Base-by-base conservation (phyloP, 1,284 basidiomycete genomes). In the Inonotus hispidus region DNA sequence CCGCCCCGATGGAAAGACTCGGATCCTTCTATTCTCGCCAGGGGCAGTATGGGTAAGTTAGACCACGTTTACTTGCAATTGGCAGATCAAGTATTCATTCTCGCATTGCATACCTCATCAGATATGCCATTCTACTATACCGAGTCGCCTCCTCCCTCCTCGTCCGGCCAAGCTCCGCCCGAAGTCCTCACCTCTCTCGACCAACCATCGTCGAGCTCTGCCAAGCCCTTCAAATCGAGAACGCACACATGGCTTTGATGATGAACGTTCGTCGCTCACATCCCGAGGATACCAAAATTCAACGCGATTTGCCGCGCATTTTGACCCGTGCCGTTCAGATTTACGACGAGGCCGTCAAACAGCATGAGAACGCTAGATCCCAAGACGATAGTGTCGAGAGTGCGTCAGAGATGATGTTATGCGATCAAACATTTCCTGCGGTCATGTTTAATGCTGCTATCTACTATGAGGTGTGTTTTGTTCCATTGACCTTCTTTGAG, bases 1-100 rank as follows among this genome's bases (percentile, higher is more conserved):
- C 82, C n/a, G 82, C 85, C 5, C 87, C 87, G 0, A 75, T 91
- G 41, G 85, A 88, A 66, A 80, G 83, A 2, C 74, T 92, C 1
- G 89, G 82, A 0, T 74, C 79, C 3, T 84, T 86, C 63, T 90
- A 90, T 65, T 79, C 80, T 6, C 72, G 75, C 32, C 75, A 74
- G 39, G 86, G 83, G n/a, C 82, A 81, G 61, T 65, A 77, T 16
- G 81, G 85, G 89, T 90, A 69, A 67, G 84, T 45, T 63, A 60
- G 46, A 29, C 25, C 25, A 49, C 3, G 14, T 52, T 2, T n/a
- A n/a, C n/a, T n/a, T n/a, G n/a, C n/a, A n/a, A n/a, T 14, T 35
- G 19, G 7, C 25, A 23, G 29, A 14, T 32, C 16, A 25, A 14
- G 10, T 50, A 19, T 43, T 8, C n/a, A 21, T 14, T 8, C 38